Conservation (phyloP, 805 yeast species). For the Candida ficus region DNA sequence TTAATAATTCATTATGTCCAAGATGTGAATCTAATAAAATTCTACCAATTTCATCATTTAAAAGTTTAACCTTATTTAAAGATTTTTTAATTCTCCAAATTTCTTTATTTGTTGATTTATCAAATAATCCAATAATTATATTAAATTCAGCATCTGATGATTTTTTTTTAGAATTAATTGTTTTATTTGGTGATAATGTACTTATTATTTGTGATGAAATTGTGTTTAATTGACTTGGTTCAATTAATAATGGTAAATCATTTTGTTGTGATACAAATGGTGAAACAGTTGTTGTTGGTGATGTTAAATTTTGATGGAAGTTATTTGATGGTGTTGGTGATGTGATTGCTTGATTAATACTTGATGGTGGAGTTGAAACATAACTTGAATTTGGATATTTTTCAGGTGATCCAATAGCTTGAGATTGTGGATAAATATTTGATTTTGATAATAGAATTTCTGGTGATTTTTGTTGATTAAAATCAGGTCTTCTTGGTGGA, state of each 20-base stretch:
- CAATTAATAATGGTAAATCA: slow-evolving; percentile 41
- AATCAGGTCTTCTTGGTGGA: slow-evolving; percentile 5
- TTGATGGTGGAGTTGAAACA: slow-evolving; percentile 1
- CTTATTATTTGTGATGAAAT: slow-evolving; percentile 44
- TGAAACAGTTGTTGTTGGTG: neutral
- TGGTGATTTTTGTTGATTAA: no score
- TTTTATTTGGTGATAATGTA: slow-evolving; percentile 36
- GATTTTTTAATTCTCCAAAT: slow-evolving; percentile 73
- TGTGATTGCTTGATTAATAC: neutral
- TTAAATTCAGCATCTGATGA: slow-evolving; percentile 45
- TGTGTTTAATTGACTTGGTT: slow-evolving; percentile 53
- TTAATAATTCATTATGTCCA: slow-evolving; percentile 40
- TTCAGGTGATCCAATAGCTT: slow-evolving; percentile 3
- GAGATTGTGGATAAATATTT: neutral
- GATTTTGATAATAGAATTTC: slow-evolving; percentile 2
- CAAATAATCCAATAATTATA: slow-evolving; percentile 58
- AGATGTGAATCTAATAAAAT: slow-evolving; percentile 48
- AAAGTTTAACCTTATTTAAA: slow-evolving; percentile 43
- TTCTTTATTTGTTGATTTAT: slow-evolving; percentile 55
- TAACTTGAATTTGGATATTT: slow-evolving; percentile 6
- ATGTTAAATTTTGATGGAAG: no score
- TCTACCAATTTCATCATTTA: slow-evolving; percentile 4
- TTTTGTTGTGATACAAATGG: neutral
- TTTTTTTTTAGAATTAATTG: slow-evolving; percentile 25
- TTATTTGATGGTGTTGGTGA: no score